Evolutionary conservation across 1,284 basidiomycete species (phyloP).

Genomic region (Retiboletus flavoniger): DNA sequence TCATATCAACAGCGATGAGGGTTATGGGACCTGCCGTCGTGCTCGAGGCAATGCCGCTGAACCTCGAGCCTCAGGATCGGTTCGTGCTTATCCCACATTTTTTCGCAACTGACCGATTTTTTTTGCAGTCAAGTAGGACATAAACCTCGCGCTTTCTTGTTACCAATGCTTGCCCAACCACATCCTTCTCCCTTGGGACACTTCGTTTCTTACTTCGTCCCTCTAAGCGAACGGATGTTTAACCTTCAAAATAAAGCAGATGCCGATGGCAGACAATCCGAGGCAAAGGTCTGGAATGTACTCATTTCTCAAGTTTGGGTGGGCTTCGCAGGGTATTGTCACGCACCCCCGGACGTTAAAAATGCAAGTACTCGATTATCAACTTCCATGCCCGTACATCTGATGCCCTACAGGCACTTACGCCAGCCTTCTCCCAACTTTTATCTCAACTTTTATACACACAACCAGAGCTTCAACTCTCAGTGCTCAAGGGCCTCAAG

Average conservation of each 20-base stretch:
- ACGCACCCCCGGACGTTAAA: slow-evolving; percentile 56
- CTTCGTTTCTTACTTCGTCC: slow-evolving; percentile 90
- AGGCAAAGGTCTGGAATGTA: slow-evolving; percentile 94
- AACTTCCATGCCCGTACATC: slow-evolving; percentile 1
- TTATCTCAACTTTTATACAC: slow-evolving; percentile 89
- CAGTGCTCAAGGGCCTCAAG: slow-evolving; percentile 81
- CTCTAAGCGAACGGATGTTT: slow-evolving; percentile 92
- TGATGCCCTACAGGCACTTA: slow-evolving; percentile 55
- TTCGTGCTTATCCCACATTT: slow-evolving; percentile 38
- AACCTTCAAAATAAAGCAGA: slow-evolving; percentile 79
- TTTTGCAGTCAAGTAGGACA: slow-evolving; percentile 52
- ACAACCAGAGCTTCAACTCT: slow-evolving; percentile 80
- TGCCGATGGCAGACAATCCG: slow-evolving; percentile 66
- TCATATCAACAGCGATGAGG: slow-evolving; percentile 80
- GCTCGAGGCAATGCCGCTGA: slow-evolving; percentile 78
- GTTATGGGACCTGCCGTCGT: slow-evolving; percentile 84
- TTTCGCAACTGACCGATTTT: slow-evolving; percentile 6
- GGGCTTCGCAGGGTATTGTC: slow-evolving; percentile 85
- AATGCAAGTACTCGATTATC: slow-evolving; percentile 14
- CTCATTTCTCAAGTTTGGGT: slow-evolving; percentile 93
- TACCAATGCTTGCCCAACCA: slow-evolving; percentile 84
- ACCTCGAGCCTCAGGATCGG: slow-evolving; percentile 80
- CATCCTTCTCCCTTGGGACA: slow-evolving; percentile 82
- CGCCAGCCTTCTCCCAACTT: slow-evolving; percentile 77
- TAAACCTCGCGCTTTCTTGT: slow-evolving; percentile 85